Percentiles rank a stretch among this genome's conserved stretches.
Conservation (phyloP, 163 green algal species). For the Coccomyxa subellipsoidea region DNA sequence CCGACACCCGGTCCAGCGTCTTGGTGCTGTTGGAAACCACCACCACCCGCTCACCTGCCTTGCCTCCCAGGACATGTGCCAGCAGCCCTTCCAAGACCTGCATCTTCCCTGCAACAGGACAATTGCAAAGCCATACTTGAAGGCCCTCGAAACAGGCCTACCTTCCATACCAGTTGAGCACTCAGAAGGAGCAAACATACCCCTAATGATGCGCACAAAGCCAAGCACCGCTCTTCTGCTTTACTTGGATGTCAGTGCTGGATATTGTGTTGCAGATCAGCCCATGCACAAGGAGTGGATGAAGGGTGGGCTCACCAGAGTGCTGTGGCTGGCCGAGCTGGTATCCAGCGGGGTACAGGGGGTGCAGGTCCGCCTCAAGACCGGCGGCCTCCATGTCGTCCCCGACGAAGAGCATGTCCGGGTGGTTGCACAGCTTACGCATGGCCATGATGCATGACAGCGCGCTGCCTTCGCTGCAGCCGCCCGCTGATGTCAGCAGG, state of each 20-base stretch:
- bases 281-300: no score
- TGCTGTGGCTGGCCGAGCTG: not conserved
- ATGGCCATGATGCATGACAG: constrained; percentile 62
- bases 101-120: constrained; percentile 64
- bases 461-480: constrained; percentile 22
- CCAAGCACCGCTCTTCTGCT: not conserved
- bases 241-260: not conserved
- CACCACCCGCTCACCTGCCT: constrained; percentile 42
- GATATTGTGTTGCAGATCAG: not conserved
- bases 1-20: constrained; percentile 64
- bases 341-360: constrained; percentile 15
- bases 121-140: not conserved
- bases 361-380: not conserved
- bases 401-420: constrained; percentile 31
- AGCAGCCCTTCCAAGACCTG: constrained; percentile 53
- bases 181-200: no score
- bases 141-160: no score
- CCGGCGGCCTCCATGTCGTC: not conserved
- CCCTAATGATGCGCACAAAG: not conserved
- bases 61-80: constrained; percentile 24
- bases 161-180: no score
- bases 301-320: constrained; percentile 9
- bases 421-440: constrained; percentile 65
- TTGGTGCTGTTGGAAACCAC: constrained; percentile 73
- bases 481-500: constrained; percentile 29